Evolutionary conservation across 805 yeast genomes (phyloP).

Genomic region (Kodamaea neixiangensis): DNA sequence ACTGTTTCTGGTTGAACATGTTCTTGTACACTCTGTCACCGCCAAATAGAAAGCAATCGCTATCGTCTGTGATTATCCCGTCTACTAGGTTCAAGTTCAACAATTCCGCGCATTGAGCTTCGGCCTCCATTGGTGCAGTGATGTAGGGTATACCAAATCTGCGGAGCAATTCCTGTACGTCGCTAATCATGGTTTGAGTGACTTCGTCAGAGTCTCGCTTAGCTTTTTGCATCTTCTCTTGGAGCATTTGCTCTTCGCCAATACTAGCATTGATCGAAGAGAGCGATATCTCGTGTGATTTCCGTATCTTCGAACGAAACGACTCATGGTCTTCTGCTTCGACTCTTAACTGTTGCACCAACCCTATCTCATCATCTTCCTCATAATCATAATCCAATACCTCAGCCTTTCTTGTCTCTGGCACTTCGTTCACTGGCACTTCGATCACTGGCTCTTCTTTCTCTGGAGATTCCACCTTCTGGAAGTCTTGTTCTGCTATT

Average conservation of each 20-base stretch:
- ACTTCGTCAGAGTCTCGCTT: constrained; percentile 91
- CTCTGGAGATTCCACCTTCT: not conserved
- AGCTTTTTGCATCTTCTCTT: constrained; percentile 62
- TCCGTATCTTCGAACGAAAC: constrained; percentile 46
- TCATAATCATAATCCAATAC: constrained; percentile 64
- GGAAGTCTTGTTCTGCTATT: constrained; percentile 7
- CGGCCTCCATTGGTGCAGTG: constrained; percentile 99
- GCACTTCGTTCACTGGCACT: not conserved
- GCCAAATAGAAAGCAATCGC: constrained; percentile 94
- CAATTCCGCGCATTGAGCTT: constrained; percentile 94
- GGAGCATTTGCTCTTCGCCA: constrained; percentile 50
- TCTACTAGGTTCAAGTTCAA: constrained; percentile 73
- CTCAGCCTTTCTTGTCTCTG: constrained; percentile 15
- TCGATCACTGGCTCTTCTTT: not conserved
- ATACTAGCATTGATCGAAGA: constrained; percentile 37
- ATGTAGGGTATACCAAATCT: constrained; percentile 93
- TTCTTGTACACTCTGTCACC: constrained; percentile 83
- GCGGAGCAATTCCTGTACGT: constrained; percentile 84
- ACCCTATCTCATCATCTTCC: constrained; percentile 74
- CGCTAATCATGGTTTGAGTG: constrained; percentile 78
- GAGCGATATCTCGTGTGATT: constrained; percentile 20
- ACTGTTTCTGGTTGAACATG: constrained; percentile 91
- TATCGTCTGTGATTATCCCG: constrained; percentile 95
- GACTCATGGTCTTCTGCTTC: constrained; percentile 75
- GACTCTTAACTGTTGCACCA: constrained; percentile 59